Conservation (phyloP, 192 early-diverging fungal genomes). For the Jimgerdemannia flammicorona region DNA sequence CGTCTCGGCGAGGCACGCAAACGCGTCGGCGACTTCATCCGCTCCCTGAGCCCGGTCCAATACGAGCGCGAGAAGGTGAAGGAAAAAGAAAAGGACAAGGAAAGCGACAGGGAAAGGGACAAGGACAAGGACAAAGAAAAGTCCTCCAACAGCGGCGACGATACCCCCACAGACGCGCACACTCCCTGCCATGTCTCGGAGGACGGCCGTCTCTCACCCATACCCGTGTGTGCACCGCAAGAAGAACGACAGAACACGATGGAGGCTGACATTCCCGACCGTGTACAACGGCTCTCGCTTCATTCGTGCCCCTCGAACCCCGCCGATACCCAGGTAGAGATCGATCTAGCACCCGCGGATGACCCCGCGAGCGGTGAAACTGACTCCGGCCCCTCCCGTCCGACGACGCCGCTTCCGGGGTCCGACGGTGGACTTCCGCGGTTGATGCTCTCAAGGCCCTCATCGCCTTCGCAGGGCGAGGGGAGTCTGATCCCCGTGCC, state of each 20-base stretch:
- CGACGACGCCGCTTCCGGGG: not conserved
- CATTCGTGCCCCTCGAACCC: too few relatives aligned
- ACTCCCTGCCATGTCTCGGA: not conserved
- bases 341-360: too few relatives aligned
- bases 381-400: not conserved
- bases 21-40: not conserved
- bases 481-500: not conserved
- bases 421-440: not conserved
- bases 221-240: not conserved
- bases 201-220: not conserved
- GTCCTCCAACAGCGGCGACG: not conserved
- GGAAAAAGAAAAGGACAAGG: not conserved
- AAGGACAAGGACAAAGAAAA: not conserved
- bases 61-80: not conserved
- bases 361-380: not conserved
- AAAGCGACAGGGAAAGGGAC: not conserved
- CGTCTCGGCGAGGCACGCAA: not conserved
- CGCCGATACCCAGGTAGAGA: too few relatives aligned
- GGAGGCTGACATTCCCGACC: not conserved
- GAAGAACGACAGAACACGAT: not conserved
- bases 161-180: not conserved
- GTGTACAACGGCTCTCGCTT: too few relatives aligned
- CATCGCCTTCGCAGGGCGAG: not conserved
- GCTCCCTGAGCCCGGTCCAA: not conserved
- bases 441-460: not conserved